phyloP scores from a whole-genome alignment of 306 rosid species.

The Acacia confusa region DNA sequence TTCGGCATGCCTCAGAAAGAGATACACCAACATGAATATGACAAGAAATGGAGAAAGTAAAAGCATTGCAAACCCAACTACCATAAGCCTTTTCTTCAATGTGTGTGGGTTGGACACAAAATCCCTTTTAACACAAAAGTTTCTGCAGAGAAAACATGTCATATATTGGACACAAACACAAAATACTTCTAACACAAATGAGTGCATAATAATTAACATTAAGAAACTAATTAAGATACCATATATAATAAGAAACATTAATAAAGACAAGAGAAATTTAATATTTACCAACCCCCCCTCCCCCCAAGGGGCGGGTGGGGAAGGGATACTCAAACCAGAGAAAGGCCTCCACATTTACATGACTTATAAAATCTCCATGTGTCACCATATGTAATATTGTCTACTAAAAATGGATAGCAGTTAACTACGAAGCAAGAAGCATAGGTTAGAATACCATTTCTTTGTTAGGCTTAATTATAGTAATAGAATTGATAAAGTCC shows the following conservation, averaged over 20 bases:
- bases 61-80: constrained; percentile 85
- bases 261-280: not conserved
- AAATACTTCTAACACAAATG: not conserved
- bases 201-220: constrained; percentile 9
- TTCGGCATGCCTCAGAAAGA: constrained; percentile 93
- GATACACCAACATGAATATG: constrained; percentile 92
- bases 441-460: not conserved
- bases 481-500: not conserved
- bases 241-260: not conserved
- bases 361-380: not conserved
- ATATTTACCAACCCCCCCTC: not conserved
- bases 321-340: not conserved
- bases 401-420: not conserved
- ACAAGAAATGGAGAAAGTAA: constrained; percentile 94
- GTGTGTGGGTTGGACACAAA: constrained; percentile 80
- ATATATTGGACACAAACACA: not conserved
- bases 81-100: constrained; percentile 81
- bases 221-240: constrained; percentile 5
- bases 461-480: not conserved
- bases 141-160: constrained; percentile 53
- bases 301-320: not conserved
- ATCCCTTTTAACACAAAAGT: constrained; percentile 73
- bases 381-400: not conserved
- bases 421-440: not conserved
- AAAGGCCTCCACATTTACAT: not conserved